Percentiles rank a stretch among this genome's conserved stretches.
These are phyloP conservation scores for Vairimorpha apis DNA, from an alignment of 371 early-diverging fungal genomes.

Conservation along the genomic window DNA sequence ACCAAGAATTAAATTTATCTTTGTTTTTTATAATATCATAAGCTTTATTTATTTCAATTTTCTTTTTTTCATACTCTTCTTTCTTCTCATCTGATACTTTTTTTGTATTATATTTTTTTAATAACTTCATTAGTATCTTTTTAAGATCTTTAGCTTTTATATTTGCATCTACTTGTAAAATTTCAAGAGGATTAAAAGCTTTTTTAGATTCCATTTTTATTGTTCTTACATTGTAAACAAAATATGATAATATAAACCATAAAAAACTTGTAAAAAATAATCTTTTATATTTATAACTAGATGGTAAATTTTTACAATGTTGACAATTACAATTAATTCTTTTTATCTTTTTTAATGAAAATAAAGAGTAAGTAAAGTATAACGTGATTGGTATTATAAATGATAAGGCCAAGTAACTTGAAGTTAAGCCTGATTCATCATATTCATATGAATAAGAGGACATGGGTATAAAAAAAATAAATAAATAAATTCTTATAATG, in stretches of 20 bases:
- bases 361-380: conserved; percentile 21
- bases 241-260: conserved; percentile 2
- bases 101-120: conserved; percentile 19
- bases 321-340: conserved; percentile 41
- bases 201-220: conserved; percentile 43
- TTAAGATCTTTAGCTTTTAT: conserved; percentile 32
- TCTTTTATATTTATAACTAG: neutral
- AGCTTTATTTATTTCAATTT: conserved; percentile 47
- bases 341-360: neutral
- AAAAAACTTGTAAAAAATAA: neutral
- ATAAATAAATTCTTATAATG: neutral
- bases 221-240: conserved; percentile 46
- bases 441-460: conserved; percentile 55
- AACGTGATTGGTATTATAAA: conserved; percentile 42
- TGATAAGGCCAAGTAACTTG: conserved; percentile 53
- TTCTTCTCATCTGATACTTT: conserved; percentile 15
- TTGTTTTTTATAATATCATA: conserved; percentile 52
- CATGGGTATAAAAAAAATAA: conserved; percentile 26
- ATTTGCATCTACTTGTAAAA: conserved; percentile 41
- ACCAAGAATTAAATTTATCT: conserved; percentile 47
- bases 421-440: conserved; percentile 58
- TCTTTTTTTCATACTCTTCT: conserved; percentile 41
- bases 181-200: conserved; percentile 50
- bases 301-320: neutral
- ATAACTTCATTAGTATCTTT: conserved; percentile 18